Evolutionary conservation across 2,329 filamentous ascomycete species (phyloP).

Genomic region (Claviceps maximensis): DNA sequence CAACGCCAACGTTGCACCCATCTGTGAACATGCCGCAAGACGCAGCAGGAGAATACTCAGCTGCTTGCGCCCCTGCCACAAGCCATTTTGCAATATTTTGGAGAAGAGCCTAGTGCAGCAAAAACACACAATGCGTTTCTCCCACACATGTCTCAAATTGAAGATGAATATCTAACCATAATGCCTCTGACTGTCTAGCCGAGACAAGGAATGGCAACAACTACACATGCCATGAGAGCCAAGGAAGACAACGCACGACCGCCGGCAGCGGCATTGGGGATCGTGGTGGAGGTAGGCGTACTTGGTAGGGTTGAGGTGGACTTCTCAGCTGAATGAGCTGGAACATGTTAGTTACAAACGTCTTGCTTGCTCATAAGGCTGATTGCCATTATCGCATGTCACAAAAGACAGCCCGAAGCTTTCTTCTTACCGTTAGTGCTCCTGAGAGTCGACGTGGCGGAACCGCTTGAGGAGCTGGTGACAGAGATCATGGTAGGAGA

Average conservation of each 20-base stretch:
- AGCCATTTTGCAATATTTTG: no score
- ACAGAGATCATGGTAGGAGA: conserved; percentile 1
- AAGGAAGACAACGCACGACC: conserved; percentile 18
- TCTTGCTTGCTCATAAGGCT: background rate
- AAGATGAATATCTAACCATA: no score
- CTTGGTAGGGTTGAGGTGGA: conserved; percentile 2
- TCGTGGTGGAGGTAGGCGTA: conserved; percentile 10
- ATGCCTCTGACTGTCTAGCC: conserved; percentile 11
- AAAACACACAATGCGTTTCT: no score
- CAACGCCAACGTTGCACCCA: no score
- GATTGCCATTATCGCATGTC: no score
- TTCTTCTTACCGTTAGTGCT: conserved; percentile 7
- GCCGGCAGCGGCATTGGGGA: conserved; percentile 20
- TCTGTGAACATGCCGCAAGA: no score
- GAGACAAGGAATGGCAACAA: conserved; percentile 21
- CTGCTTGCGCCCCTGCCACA: no score
- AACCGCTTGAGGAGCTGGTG: conserved; percentile 2
- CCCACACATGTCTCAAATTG: no score
- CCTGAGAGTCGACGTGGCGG: conserved; percentile 4
- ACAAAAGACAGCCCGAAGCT: background rate
- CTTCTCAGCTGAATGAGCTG: background rate
- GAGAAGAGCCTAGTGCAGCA: no score
- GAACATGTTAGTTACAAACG: background rate
- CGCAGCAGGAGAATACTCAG: no score
- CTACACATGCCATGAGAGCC: conserved; percentile 20